Evolutionary conservation across 108 stramenopile species (phyloP), one percentile per base, ranked within the genome.

Genomic region (Epipyxis sp.): DNA sequence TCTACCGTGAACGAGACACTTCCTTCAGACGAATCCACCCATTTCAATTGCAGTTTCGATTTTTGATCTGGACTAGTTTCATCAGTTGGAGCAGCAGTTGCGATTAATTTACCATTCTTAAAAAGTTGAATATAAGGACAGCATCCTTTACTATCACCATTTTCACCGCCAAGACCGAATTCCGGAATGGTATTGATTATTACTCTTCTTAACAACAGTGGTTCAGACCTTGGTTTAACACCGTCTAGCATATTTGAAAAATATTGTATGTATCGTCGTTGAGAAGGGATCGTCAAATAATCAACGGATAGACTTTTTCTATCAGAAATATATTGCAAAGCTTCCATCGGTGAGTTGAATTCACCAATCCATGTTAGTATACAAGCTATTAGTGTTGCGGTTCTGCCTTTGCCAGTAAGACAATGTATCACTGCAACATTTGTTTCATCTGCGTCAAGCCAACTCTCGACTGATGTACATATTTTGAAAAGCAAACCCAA

Each of bases 91-190:
- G 61, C 61, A 6, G 71, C 71, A 1, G 93, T 94, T 59, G 87
- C 89, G 20, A 96, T 77, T 1, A 95, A 86, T 79, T 86, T 81
- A 10, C 95, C 95, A 0, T 88, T 92, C 84, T 95, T 94, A 87
- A 95, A 98, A 30, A 97, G 78, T 83, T 97, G 95, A 30, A 98
- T 76, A 78, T 95, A 97, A 40, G 97, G 97, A 42, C 93, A 91
- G 84, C 97, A 98, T 2, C 97, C 95, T 45, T 89, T 77, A 42
- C 81, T 82, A 32, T 74, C 44, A 29, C 68, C 46, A 0, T 69
- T 30, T 1, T 61, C 40, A 42, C 30, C 30, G 34, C 6, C 37
- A 3, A 46, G 1, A 1, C 88, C 78, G 59, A 93, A 90, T 57
- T 80, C 88, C 43, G 97, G 97, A 27, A 96, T 91, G 44, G 89